Conservation (phyloP, 352 stramenopile genomes). For the Peronospora farinosa region DNA sequence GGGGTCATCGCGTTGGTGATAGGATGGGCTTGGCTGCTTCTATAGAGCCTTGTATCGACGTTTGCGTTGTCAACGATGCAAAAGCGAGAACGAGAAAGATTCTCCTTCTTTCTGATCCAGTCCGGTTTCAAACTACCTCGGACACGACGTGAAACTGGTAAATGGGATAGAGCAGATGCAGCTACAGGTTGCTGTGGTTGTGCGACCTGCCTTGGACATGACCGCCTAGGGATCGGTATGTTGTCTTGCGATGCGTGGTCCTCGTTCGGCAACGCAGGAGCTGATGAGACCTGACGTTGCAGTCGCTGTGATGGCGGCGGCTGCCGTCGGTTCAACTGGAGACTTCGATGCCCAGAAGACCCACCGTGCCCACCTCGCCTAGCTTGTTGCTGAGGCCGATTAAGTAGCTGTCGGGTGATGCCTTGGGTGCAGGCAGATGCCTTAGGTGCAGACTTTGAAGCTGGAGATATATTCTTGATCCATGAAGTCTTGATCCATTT, state of each 20-base stretch:
- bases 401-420: conserved; percentile 7
- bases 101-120: conserved; percentile 63
- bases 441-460: conserved; percentile 11
- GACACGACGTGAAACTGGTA: conserved; percentile 16
- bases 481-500: conserved; percentile 73
- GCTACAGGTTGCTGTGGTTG: conserved; percentile 7
- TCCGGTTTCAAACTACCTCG: conserved; percentile 54
- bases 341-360: conserved; percentile 15
- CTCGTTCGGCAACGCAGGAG: conserved; percentile 8
- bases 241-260: conserved; percentile 17
- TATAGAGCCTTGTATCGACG: conserved; percentile 47
- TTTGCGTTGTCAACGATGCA: conserved; percentile 46
- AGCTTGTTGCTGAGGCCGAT: conserved; percentile 26
- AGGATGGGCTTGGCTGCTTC: conserved; percentile 20
- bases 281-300: conserved; percentile 8
- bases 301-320: conserved; percentile 17
- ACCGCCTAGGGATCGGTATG: conserved; percentile 25
- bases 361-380: conserved; percentile 24
- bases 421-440: too few relatives aligned
- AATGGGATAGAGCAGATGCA: conserved; percentile 4
- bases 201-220: conserved; percentile 1
- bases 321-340: conserved; percentile 20
- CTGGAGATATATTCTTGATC: conserved; percentile 43
- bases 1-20: conserved; percentile 16
- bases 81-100: conserved; percentile 54